A percentile compares a stretch with the other conserved stretches of the same genome.
phyloP scores from a whole-genome alignment of 768 basidiomycete species.

The Rhizopogon sp. region DNA sequence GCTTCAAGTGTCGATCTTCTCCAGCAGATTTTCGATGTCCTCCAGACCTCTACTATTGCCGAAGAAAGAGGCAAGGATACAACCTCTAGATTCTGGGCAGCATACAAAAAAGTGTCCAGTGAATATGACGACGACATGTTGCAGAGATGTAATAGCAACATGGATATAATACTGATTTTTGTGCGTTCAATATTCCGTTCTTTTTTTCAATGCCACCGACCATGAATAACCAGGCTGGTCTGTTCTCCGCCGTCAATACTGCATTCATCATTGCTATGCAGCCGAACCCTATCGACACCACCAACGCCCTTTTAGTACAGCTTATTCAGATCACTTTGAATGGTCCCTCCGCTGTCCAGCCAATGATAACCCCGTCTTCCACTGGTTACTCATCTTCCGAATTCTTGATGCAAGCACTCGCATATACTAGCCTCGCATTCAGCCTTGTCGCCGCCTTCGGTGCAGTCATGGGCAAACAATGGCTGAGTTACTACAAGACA shows the following conservation, averaged over 20 bases:
- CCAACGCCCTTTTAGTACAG: too few species aligned
- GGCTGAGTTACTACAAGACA: constrained; percentile 1
- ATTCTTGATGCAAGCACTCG: constrained; percentile 8
- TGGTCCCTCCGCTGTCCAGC: too few species aligned
- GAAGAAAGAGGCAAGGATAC: too few species aligned
- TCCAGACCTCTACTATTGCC: too few species aligned
- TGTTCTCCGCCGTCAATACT: background rate
- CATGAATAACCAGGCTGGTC: background rate
- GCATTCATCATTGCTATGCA: background rate
- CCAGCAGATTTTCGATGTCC: too few species aligned
- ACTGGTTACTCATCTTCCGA: too few species aligned
- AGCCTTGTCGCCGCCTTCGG: constrained; percentile 9
- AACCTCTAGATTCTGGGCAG: background rate
- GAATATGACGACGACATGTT: constrained; percentile 1
- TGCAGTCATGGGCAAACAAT: constrained; percentile 4
- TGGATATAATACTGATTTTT: constrained; percentile 5
- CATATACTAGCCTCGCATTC: constrained; percentile 2
- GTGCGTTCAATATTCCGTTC: background rate
- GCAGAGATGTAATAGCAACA: background rate
- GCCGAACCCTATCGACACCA: background rate
- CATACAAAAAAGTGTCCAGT: background rate
- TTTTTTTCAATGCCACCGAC: background rate
- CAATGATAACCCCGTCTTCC: too few species aligned
- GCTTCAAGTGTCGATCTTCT: too few species aligned
- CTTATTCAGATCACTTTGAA: too few species aligned